phyloP scores from a whole-genome alignment of 352 stramenopile species.

The Pythium myriotylum region DNA sequence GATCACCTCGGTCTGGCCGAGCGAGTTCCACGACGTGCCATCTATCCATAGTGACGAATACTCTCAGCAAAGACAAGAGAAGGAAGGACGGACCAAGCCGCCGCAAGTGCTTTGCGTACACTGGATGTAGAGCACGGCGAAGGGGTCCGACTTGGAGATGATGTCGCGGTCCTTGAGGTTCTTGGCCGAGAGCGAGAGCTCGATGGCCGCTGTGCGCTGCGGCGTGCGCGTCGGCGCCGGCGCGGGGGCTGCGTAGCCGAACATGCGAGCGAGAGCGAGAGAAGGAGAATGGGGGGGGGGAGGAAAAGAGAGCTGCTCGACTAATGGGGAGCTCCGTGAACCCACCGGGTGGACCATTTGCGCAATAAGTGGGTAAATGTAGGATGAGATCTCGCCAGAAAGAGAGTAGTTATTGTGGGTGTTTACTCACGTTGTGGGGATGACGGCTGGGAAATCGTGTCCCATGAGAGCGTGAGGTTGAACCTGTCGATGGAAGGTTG shows the following conservation, averaged over 20 bases:
- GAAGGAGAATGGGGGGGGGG: neutral
- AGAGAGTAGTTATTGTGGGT: neutral
- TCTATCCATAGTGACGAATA: constrained; percentile 27
- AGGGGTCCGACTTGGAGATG: constrained; percentile 88
- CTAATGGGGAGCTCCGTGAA: neutral
- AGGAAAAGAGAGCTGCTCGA: neutral
- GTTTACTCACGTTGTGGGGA: too few relatives aligned
- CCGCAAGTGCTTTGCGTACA: too few relatives aligned
- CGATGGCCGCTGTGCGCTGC: constrained; percentile 53
- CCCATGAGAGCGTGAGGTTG: neutral
- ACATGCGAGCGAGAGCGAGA: constrained; percentile 9
- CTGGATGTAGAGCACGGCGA: constrained; percentile 63
- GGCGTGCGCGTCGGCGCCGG: constrained; percentile 10
- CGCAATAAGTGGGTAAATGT: neutral
- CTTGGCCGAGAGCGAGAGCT: constrained; percentile 84
- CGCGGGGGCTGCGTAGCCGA: constrained; percentile 7
- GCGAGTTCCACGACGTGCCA: constrained; percentile 58
- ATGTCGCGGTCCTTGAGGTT: constrained; percentile 86
- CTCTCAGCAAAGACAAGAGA: constrained; percentile 1
- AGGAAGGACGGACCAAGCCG: neutral
- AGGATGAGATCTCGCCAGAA: constrained; percentile 1
- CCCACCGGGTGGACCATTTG: neutral
- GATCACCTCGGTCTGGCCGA: constrained; percentile 80
- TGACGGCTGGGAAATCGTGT: too few relatives aligned
- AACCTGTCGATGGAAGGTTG: constrained; percentile 7